phyloP scores from a whole-genome alignment of 371 early-diverging fungal genomes.

The Apophysomyces sp. region DNA sequence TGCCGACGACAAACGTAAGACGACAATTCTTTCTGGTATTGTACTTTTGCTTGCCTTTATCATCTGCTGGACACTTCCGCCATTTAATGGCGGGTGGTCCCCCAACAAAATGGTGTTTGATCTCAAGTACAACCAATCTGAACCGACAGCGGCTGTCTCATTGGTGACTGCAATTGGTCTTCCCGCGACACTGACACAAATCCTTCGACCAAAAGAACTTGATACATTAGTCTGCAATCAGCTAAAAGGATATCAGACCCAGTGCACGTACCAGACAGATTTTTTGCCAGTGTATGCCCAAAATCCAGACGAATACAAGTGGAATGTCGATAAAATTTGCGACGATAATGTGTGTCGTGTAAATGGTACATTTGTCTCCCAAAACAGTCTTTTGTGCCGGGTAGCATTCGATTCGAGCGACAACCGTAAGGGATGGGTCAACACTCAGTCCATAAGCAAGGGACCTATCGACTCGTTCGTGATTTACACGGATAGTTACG shows the following conservation, averaged over 20 bases:
- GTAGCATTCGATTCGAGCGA: slow-evolving; percentile 18
- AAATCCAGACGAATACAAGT: slow-evolving; percentile 17
- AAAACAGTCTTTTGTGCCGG: slow-evolving; percentile 44
- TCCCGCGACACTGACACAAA: slow-evolving; percentile 13
- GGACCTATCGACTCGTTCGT: slow-evolving; percentile 17
- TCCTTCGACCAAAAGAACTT: slow-evolving; percentile 24
- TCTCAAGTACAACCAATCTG: slow-evolving; percentile 33
- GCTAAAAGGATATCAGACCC: slow-evolving; percentile 17
- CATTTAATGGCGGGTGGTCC: slow-evolving; percentile 29
- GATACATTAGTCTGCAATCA: slow-evolving; percentile 17
- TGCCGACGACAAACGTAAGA: slow-evolving; percentile 16
- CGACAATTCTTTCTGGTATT: neutral
- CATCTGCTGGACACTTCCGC: neutral
- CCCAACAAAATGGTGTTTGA: slow-evolving; percentile 43
- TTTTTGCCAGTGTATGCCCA: slow-evolving; percentile 31
- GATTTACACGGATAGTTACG: slow-evolving; percentile 38
- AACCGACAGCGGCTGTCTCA: slow-evolving; percentile 22
- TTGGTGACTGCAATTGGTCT: slow-evolving; percentile 22
- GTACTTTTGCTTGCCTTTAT: slow-evolving; percentile 7
- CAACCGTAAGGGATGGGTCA: slow-evolving; percentile 18
- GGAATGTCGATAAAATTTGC: slow-evolving; percentile 16
- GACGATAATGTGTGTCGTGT: slow-evolving; percentile 12
- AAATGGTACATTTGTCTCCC: slow-evolving; percentile 17
- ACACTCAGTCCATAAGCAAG: slow-evolving; percentile 4
- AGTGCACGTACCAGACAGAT: slow-evolving; percentile 30